A percentile compares a stretch with the other conserved stretches of the same genome.
Evolutionary conservation across 768 basidiomycete genomes (phyloP).

Genomic region (Amanita inopinata): DNA sequence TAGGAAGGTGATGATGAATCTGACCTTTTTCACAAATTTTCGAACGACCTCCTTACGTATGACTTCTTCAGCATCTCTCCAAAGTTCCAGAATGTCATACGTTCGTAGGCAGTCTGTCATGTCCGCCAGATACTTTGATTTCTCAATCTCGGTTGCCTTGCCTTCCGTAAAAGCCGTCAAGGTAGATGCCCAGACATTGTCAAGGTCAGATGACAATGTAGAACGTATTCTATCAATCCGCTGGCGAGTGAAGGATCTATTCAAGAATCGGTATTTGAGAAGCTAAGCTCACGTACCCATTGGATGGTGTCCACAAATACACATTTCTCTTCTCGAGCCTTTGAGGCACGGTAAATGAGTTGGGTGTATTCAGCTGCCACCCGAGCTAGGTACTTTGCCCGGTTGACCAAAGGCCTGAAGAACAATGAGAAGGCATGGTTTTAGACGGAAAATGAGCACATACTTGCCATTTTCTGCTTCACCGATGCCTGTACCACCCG

Average conservation of each 20-base stretch:
- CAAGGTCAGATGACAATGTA: conserved; percentile 79
- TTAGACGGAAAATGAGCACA: conserved; percentile 9
- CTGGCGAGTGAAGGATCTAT: conserved; percentile 24
- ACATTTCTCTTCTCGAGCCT: conserved; percentile 70
- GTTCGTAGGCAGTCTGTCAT: conserved; percentile 71
- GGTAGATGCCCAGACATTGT: conserved; percentile 65
- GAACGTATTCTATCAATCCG: conserved; percentile 77
- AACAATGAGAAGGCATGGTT: background rate
- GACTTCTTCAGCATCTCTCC: conserved; percentile 86
- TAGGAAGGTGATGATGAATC: conserved; percentile 8
- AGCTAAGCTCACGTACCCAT: conserved; percentile 50
- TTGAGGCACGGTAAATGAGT: conserved; percentile 79
- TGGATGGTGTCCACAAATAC: conserved; percentile 75
- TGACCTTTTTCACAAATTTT: conserved; percentile 69
- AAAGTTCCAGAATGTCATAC: conserved; percentile 72
- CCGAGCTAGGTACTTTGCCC: conserved; percentile 72
- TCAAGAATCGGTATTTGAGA: conserved; percentile 5
- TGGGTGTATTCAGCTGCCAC: conserved; percentile 91
- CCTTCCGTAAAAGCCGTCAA: conserved; percentile 41
- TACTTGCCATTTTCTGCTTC: conserved; percentile 36
- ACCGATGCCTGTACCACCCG: conserved; percentile 23
- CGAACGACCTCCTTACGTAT: conserved; percentile 63
- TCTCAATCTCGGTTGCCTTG: conserved; percentile 52
- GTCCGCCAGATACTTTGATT: conserved; percentile 51
- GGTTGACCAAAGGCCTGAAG: conserved; percentile 46